These are phyloP conservation scores for Zasmidium angulare DNA, from an alignment of 2,329 filamentous ascomycete species.

Conservation along the genomic window DNA sequence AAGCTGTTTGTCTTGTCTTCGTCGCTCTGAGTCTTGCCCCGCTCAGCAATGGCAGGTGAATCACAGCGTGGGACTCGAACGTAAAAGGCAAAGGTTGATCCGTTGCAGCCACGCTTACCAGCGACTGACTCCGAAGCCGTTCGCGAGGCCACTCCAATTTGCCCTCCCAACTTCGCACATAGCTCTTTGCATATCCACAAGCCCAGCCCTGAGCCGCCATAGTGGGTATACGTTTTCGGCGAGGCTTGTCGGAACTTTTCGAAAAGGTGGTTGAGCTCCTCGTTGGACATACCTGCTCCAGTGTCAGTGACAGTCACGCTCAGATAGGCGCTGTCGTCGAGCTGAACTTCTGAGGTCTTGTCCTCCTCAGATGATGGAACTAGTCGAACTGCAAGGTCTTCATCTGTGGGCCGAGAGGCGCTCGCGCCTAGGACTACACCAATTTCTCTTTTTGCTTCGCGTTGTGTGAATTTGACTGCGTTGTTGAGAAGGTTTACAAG, in stretches of 20 bases:
- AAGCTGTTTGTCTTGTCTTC: too few species aligned
- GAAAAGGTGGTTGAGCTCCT: conserved; percentile 55
- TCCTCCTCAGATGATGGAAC: not conserved
- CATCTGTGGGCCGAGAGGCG: not conserved
- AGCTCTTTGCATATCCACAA: conserved; percentile 68
- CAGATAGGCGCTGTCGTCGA: conserved; percentile 32
- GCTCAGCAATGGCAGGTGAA: not conserved
- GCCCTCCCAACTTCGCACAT: conserved; percentile 68
- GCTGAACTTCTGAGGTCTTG: conserved; percentile 9
- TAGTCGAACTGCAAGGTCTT: not conserved
- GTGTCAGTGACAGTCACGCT: conserved; percentile 38
- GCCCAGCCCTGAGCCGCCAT: conserved; percentile 69
- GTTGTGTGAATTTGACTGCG: conserved; percentile 27
- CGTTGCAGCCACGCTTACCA: conserved; percentile 50
- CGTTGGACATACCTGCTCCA: conserved; percentile 39
- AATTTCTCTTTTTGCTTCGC: conserved; percentile 10
- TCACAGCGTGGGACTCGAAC: conserved; percentile 43
- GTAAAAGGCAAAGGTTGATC: conserved; percentile 68
- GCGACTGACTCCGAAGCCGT: too few species aligned
- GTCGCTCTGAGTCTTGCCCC: not conserved
- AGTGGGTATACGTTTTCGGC: conserved; percentile 65
- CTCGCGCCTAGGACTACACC: conserved; percentile 14
- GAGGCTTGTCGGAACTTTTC: conserved; percentile 69
- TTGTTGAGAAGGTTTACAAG: conserved; percentile 29
- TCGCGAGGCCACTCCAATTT: conserved; percentile 62